These are phyloP conservation scores for Venturia carpophila DNA, from an alignment of 2,329 filamentous ascomycete genomes.

Conservation along the genomic window DNA sequence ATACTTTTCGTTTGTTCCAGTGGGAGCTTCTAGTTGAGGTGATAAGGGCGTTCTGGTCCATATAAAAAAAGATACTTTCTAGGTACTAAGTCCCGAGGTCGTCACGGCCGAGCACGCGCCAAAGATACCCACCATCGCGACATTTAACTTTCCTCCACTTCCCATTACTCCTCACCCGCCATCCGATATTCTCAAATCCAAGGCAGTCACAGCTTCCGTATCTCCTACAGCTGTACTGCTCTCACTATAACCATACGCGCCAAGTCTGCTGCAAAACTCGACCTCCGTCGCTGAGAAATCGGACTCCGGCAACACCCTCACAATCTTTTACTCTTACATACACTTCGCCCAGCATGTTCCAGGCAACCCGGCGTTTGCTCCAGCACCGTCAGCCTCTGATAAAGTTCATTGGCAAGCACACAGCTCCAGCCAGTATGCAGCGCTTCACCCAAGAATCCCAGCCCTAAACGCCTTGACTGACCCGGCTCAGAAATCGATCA, in stretches of 20 bases:
- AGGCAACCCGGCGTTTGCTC: conserved; percentile 39
- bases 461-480: background rate
- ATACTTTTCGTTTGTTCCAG: background rate
- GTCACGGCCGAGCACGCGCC: conserved; percentile 12
- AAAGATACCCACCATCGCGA: conserved; percentile 17
- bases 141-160: background rate
- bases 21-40: background rate
- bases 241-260: background rate
- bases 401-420: conserved; percentile 44
- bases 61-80: no score
- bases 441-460: background rate
- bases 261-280: background rate
- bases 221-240: background rate
- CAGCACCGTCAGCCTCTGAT: conserved; percentile 45
- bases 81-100: no score
- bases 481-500: conserved; percentile 59
- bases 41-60: background rate
- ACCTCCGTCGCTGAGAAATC: background rate
- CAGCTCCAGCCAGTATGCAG: conserved; percentile 36
- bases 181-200: background rate
- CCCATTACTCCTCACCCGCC: background rate
- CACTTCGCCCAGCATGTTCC: conserved; percentile 29
- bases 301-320: background rate
- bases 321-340: background rate
- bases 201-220: background rate